These are phyloP conservation scores for Fonsecaea nubica DNA, from an alignment of 2,329 filamentous ascomycete species.

Conservation along the genomic window DNA sequence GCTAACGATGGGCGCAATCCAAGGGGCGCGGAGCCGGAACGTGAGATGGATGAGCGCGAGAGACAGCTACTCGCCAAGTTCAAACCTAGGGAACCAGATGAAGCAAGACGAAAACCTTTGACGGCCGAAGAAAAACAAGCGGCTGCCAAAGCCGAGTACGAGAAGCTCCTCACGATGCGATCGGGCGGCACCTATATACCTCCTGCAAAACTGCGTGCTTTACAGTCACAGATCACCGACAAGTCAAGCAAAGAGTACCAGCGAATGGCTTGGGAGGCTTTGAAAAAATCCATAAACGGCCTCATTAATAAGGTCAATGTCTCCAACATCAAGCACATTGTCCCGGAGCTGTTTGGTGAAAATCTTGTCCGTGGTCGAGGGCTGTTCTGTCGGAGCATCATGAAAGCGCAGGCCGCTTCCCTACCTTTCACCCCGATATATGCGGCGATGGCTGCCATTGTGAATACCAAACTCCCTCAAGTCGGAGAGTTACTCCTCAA, in stretches of 20 bases:
- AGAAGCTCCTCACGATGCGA: slow-evolving; percentile 88
- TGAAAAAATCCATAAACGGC: slow-evolving; percentile 99
- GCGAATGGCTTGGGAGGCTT: slow-evolving; percentile 97
- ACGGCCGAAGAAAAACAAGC: slow-evolving; percentile 85
- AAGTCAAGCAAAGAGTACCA: slow-evolving; percentile 97
- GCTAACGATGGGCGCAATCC: slow-evolving; percentile 37
- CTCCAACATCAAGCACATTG: slow-evolving; percentile 96
- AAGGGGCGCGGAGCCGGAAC: slow-evolving; percentile 54
- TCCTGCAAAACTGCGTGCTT: slow-evolving; percentile 83
- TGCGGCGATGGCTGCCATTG: slow-evolving; percentile 91
- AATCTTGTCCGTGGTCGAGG: slow-evolving; percentile 91
- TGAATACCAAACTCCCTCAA: slow-evolving; percentile 95
- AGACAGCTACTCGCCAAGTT: slow-evolving; percentile 60
- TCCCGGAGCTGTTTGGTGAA: slow-evolving; percentile 93
- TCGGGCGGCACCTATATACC: slow-evolving; percentile 97
- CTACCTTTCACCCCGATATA: slow-evolving; percentile 96
- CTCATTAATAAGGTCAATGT: slow-evolving; percentile 99
- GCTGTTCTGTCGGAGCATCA: slow-evolving; percentile 92
- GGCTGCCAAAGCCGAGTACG: slow-evolving; percentile 88
- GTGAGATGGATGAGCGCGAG: slow-evolving; percentile 58
- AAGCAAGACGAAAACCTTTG: slow-evolving; percentile 57
- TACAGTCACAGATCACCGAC: slow-evolving; percentile 97
- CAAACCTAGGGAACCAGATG: slow-evolving; percentile 58
- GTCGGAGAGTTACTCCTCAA: slow-evolving; percentile 90
- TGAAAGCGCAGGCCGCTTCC: slow-evolving; percentile 97